A percentile compares a stretch with the other conserved stretches of the same genome.
phyloP scores from a whole-genome alignment of 2,329 filamentous ascomycete species.

The Fusarium heterosporum region DNA sequence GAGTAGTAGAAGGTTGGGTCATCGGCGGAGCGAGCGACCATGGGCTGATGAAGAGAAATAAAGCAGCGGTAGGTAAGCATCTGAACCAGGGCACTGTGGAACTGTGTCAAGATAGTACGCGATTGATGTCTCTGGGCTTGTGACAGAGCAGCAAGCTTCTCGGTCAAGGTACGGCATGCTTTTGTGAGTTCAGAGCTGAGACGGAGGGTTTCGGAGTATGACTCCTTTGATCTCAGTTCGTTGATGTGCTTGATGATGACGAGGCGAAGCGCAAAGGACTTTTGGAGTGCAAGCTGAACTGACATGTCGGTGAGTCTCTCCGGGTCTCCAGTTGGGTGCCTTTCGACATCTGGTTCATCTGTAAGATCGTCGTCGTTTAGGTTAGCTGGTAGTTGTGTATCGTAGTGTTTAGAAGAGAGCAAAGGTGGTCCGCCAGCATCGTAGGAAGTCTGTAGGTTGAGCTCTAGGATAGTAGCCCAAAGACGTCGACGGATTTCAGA shows the following conservation, averaged over 20 bases:
- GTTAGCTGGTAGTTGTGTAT: conserved; percentile 63
- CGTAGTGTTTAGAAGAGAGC: conserved; percentile 60
- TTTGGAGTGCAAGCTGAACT: conserved; percentile 59
- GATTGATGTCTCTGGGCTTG: conserved; percentile 44
- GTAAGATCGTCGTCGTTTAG: conserved; percentile 64
- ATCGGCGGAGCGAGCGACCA: conserved; percentile 57
- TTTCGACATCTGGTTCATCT: conserved; percentile 50
- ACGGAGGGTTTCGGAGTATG: conserved; percentile 61
- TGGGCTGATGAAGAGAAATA: conserved; percentile 66
- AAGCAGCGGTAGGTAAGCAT: conserved; percentile 60
- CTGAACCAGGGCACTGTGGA: conserved; percentile 58
- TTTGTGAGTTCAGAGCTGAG: conserved; percentile 59
- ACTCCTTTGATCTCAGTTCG: conserved; percentile 56
- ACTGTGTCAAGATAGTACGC: conserved; percentile 48
- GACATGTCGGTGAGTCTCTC: conserved; percentile 59
- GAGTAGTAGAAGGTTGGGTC: conserved; percentile 66
- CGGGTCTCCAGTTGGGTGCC: conserved; percentile 8
- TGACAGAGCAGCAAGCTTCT: conserved; percentile 52
- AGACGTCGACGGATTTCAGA: conserved; percentile 67
- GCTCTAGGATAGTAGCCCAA: conserved; percentile 67
- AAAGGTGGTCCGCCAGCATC: conserved; percentile 64
- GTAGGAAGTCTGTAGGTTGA: conserved; percentile 64
- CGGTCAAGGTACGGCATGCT: conserved; percentile 51
- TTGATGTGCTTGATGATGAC: conserved; percentile 60
- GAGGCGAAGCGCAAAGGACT: conserved; percentile 58